Evolutionary conservation across 768 basidiomycete genomes (phyloP), one percentile per base, ranked within the genome.

Genomic region (Neoboletus brunneissimus): DNA sequence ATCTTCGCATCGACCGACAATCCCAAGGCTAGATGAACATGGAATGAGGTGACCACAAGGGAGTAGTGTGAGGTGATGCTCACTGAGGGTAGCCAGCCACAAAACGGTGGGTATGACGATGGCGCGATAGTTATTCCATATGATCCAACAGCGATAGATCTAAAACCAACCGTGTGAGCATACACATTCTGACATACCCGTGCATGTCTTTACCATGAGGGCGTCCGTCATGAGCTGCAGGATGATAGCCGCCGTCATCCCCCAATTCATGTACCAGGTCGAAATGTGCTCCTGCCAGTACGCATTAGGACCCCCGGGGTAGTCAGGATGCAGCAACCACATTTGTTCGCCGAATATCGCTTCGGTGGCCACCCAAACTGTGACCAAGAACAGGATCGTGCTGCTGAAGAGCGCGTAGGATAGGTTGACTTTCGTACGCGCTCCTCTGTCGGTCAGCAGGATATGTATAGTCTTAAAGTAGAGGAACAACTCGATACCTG

Each of bases 71-170:
- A 5, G 2, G 12, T 10, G 27, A 32, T 20, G 5, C 65, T 54
- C 38, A 71, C 69, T 47, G 3, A 71, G 55, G 16, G 64, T 62
- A 37, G 46, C 25, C 13, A 64, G 1, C 71, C 69, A 71, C 16
- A 72, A n/a, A 42, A 60, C 20, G 25, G 43, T 10, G 25, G 69
- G 69, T 15, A 59, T 11, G 15, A 60, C 2, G 23, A 65, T 27
- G 22, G 40, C 55, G 7, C 32, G 34, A 48, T 56, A 23, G 37
- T 37, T 61, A 31, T 65, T 40, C 72, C 73, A 78, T 35, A 78
- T 54, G 25, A 76, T 57, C 38, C 58, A 72, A 61, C 74, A 75
- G 27, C 76, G 77, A 53, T 75, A 68, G 18, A 79, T 67, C 77
- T 79, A 44, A 23, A 74, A 56, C 6, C 27, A 45, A 48, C 11